A percentile compares a stretch with the other conserved stretches of the same genome.
Conservation (phyloP, 179 eudicot genomes). For the Spinacia oleracea region DNA sequence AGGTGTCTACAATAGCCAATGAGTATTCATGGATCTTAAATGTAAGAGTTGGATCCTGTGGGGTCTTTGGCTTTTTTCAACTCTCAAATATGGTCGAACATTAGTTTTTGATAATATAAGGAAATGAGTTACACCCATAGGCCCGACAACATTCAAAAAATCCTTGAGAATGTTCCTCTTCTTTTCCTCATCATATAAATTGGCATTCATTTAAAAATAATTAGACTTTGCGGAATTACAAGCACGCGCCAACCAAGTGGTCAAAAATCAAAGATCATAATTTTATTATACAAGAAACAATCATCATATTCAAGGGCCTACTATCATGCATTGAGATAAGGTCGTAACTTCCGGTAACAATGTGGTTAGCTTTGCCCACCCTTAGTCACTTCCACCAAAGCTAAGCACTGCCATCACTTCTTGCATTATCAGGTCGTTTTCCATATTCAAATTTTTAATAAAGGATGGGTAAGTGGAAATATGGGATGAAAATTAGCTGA, state of each 20-base stretch:
- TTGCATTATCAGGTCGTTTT: too few species aligned
- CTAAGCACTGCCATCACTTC: too few species aligned
- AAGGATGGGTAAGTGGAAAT: background rate
- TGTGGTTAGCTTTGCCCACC: too few species aligned
- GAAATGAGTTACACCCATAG: conserved; percentile 95
- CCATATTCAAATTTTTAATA: too few species aligned
- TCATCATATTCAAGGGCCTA: background rate
- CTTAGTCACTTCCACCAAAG: too few species aligned
- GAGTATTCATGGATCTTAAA: conserved; percentile 83
- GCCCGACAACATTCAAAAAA: conserved; percentile 88
- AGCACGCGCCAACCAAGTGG: background rate
- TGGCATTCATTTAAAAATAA: background rate
- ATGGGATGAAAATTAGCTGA: background rate
- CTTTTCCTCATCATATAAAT: conserved; percentile 44
- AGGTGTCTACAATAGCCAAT: conserved; percentile 70
- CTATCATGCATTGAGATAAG: background rate
- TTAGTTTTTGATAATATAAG: conserved; percentile 81
- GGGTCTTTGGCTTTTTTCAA: conserved; percentile 86
- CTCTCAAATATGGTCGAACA: conserved; percentile 69
- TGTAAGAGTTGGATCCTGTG: conserved; percentile 91
- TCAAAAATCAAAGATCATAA: background rate
- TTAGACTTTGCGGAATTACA: background rate
- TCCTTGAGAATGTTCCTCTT: conserved; percentile 79
- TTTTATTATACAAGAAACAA: background rate
- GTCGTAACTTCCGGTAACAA: background rate